Evolutionary conservation across 345 rosid genomes (phyloP), one percentile per base, ranked within the genome.

Genomic region (Firmiana major): DNA sequence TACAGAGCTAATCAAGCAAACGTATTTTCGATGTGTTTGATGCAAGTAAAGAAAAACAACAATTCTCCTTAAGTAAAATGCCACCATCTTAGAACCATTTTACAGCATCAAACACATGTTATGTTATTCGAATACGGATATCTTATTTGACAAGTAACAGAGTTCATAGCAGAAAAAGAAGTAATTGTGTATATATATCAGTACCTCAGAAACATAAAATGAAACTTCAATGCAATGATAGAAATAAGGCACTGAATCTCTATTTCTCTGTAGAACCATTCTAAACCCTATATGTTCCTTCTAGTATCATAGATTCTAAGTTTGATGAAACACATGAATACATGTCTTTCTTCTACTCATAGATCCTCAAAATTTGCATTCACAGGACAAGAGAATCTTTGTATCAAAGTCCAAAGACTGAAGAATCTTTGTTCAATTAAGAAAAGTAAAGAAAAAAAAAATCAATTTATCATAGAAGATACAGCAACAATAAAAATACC

Each of bases 291-390:
- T 74, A 81, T 74, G 57, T 81, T 77, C 86, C 66, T 73, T 75
- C 34, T 31, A 31, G 34, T 31, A 31, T 86, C 83, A 79, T 84
- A 86, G 84, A 87, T 53, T 79, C 71, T 63, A 79, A 83, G 38
- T 89, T 87, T 40, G 85, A 66, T 42, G 81, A 81, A 49, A 74
- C 59, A 63, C 85, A 80, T 46, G 83, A 74, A 70, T 81, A 81
- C 26, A 89, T 79, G 31, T 79, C 79, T 78, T 84, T 85, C 81
- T 82, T 11, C 86, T n/a, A 51, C 51, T 43, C 80, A 63, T 81
- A 84, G 34, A 86, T 84, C 83, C 78, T 84, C 82, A 87, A 78
- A 71, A 81, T 81, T 90, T 85, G 84, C 70, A 38, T 59, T 43
- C 40, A 45, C 19, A 51, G 60, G 17, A 48, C 21, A 28, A 43